Base-by-base conservation (phyloP, 805 yeast species). In the Teunomyces panamensis region DNA sequence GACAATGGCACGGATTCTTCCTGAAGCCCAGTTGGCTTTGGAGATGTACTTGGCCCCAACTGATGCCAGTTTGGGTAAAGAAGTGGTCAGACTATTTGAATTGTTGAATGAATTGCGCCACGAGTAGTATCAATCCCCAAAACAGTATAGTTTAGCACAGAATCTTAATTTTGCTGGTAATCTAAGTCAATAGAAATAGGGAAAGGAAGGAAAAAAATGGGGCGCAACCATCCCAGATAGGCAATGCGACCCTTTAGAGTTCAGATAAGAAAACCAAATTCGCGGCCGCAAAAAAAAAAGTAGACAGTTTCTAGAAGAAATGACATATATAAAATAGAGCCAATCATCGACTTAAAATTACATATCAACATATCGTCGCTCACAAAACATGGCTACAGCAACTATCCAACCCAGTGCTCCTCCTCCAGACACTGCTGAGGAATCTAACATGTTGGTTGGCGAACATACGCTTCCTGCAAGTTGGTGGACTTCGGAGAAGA, bases 401-500 rank as follows among this genome's bases (percentile, higher is more conserved):
- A 51, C 47, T 14, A 30, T 44, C 14, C 43, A 47, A 28, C 64
- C 68, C 16, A 54, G 60, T 34, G 60, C 66, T 24, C 63, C 66
- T 9, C 64, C 69, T 7, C 34, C 30, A 11, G 56, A 51, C 26
- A 28, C 42, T 16, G 45, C 42, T 16, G 45, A 50, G 7, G 45
- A 33, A 10, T 60, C 53, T 13, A 52, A 50, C 30, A 49, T 59
- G 44, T 46, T 60, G 27, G 63, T 63, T 2, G 64, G 65, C 10
- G 62, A 61, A 39, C 64, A 80, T 63, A 81, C 86, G 0, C 69
- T 81, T 41, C 86, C 86, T 27, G 82, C 85, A 9, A 77, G 83
- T 14, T 81, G 85, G 85, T 81, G 84, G 84, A 77, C 79, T 14
- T 78, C 83, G 9, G 79, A 77, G 47, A 77, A 77, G 50, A 76